phyloP scores from a whole-genome alignment of 2,329 filamentous ascomycete species.

The Diaporthe vaccinii region DNA sequence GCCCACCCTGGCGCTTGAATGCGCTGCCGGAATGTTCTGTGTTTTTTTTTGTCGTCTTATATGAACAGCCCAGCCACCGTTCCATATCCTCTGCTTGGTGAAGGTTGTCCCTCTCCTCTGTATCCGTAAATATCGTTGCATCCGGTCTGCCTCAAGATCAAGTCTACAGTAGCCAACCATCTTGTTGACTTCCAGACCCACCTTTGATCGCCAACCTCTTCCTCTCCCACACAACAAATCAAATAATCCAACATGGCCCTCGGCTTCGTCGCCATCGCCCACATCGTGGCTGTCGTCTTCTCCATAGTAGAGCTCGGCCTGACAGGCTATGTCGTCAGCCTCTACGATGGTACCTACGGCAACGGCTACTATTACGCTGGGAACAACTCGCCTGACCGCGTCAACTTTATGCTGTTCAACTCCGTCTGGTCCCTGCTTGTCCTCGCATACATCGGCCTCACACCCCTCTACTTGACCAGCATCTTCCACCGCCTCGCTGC shows the following conservation, averaged over 20 bases:
- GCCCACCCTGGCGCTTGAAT: constrained; percentile 34
- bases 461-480: constrained; percentile 72
- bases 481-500: constrained; percentile 75
- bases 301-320: constrained; percentile 82
- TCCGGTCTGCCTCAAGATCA: not conserved
- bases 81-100: not conserved
- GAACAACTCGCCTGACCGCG: constrained; percentile 61
- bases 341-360: constrained; percentile 56
- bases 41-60: not conserved
- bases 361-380: constrained; percentile 39
- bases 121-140: constrained; percentile 9
- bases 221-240: not conserved
- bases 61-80: constrained; percentile 17
- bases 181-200: not conserved
- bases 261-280: constrained; percentile 72
- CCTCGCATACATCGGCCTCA: constrained; percentile 77
- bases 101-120: not conserved
- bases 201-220: not conserved
- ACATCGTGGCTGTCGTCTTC: constrained; percentile 76
- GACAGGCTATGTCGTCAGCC: constrained; percentile 74
- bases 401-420: constrained; percentile 86
- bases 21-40: not conserved
- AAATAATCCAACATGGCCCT: constrained; percentile 59
- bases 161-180: not conserved
- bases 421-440: constrained; percentile 82